These are phyloP conservation scores for Powellomyces hirtus DNA, from an alignment of 192 early-diverging fungal species.

Conservation along the genomic window DNA sequence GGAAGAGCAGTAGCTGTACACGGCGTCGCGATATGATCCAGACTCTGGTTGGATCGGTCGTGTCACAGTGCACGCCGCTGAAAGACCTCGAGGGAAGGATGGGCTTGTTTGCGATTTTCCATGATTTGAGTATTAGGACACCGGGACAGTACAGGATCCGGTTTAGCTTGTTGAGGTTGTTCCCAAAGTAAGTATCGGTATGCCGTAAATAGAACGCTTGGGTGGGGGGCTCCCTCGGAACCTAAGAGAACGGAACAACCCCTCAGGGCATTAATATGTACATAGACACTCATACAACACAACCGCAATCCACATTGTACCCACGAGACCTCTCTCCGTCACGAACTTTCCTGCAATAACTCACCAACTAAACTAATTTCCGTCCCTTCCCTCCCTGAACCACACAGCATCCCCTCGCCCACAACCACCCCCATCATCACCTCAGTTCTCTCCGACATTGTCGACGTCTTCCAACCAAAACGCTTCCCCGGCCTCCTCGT, in stretches of 20 bases:
- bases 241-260: neutral
- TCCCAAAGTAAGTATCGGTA: slow-evolving; percentile 1
- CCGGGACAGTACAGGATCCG: slow-evolving; percentile 39
- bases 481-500: slow-evolving; percentile 21
- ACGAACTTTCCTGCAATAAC: neutral
- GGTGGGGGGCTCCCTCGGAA: too few species aligned
- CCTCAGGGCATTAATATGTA: neutral
- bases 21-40: slow-evolving; percentile 28
- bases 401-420: too few species aligned
- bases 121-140: slow-evolving; percentile 43
- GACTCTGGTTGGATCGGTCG: slow-evolving; percentile 30
- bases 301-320: neutral
- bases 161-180: slow-evolving; percentile 25
- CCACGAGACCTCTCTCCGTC: neutral
- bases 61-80: slow-evolving; percentile 17
- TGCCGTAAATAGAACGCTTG: too few species aligned
- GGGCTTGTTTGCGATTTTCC: slow-evolving; percentile 50
- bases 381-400: too few species aligned
- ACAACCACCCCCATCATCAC: slow-evolving; percentile 16
- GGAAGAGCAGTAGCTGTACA: too few species aligned
- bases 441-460: slow-evolving; percentile 3
- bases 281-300: neutral
- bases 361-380: neutral
- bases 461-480: slow-evolving; percentile 27
- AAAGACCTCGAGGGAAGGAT: slow-evolving; percentile 29